These are phyloP conservation scores for Nitzschia inconspicua DNA, from an alignment of 108 stramenopile species.

Conservation along the genomic window DNA sequence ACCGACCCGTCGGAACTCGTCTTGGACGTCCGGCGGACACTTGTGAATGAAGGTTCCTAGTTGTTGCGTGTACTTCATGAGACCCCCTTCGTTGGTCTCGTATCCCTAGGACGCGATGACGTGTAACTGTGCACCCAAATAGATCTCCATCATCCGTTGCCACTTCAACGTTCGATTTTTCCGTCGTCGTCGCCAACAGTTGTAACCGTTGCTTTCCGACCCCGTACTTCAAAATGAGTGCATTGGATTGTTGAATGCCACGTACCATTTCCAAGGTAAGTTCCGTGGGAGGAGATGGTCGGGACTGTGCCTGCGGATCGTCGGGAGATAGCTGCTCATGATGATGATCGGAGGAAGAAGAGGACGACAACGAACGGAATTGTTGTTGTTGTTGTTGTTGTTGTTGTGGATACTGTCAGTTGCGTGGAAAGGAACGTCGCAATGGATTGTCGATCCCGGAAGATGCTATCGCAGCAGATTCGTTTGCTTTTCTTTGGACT, in stretches of 20 bases:
- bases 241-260: constrained; percentile 54
- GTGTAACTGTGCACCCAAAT: constrained; percentile 70
- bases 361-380: too few relatives aligned
- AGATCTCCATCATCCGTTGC: constrained; percentile 86
- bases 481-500: too few relatives aligned
- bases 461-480: too few relatives aligned
- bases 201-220: constrained; percentile 51
- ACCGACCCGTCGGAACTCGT: constrained; percentile 41
- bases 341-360: too few relatives aligned
- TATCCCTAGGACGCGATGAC: constrained; percentile 75
- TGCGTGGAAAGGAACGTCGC: too few relatives aligned
- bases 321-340: constrained; percentile 12
- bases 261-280: constrained; percentile 53
- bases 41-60: constrained; percentile 39
- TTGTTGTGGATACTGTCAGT: too few relatives aligned
- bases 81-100: constrained; percentile 62
- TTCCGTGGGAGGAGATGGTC: constrained; percentile 29
- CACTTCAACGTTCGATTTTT: constrained; percentile 65
- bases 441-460: too few relatives aligned
- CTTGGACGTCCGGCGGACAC: constrained; percentile 43
- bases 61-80: constrained; percentile 74
- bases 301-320: constrained; percentile 25
- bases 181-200: constrained; percentile 31
- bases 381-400: too few relatives aligned
- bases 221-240: constrained; percentile 54